phyloP scores from a whole-genome alignment of 23 red algal species.

The Cyanidioschyzon merolae region DNA sequence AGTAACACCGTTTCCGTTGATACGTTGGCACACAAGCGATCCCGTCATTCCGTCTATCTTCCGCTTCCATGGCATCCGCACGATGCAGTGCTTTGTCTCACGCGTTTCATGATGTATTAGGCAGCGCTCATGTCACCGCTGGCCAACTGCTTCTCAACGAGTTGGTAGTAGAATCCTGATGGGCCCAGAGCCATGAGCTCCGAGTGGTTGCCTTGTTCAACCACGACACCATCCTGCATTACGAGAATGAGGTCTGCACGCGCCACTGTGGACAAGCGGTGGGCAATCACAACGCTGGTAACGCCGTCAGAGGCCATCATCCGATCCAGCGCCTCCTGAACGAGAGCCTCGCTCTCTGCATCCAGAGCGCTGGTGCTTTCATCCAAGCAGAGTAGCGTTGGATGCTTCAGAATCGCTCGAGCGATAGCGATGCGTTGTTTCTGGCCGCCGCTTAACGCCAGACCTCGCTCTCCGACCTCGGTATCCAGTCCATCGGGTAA shows the following conservation, averaged over 20 bases:
- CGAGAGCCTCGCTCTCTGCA: slow-evolving; percentile 54
- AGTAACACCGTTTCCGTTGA: too few relatives aligned
- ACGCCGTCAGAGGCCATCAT: slow-evolving; percentile 46
- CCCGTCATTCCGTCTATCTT: too few relatives aligned
- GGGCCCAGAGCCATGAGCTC: slow-evolving; percentile 46
- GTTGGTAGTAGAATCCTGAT: slow-evolving; percentile 7
- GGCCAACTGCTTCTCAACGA: background rate
- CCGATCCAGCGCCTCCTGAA: slow-evolving; percentile 73
- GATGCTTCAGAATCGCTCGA: slow-evolving; percentile 49
- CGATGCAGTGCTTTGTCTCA: too few relatives aligned
- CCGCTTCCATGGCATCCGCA: too few relatives aligned
- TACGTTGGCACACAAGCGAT: too few relatives aligned
- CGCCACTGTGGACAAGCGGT: slow-evolving; percentile 77
- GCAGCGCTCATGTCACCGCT: background rate
- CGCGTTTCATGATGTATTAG: too few relatives aligned
- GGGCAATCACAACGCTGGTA: slow-evolving; percentile 89
- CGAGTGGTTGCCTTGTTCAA: slow-evolving; percentile 70
- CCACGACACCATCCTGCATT: slow-evolving; percentile 55
- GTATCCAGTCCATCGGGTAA: slow-evolving; percentile 72
- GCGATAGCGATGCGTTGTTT: slow-evolving; percentile 88
- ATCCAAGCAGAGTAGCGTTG: slow-evolving; percentile 57
- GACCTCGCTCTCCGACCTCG: slow-evolving; percentile 62
- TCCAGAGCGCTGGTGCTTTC: slow-evolving; percentile 85
- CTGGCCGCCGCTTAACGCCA: slow-evolving; percentile 69
- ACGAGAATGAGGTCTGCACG: slow-evolving; percentile 75